Base-by-base conservation (phyloP, 352 stramenopile genomes). In the Globisporangium splendens region DNA sequence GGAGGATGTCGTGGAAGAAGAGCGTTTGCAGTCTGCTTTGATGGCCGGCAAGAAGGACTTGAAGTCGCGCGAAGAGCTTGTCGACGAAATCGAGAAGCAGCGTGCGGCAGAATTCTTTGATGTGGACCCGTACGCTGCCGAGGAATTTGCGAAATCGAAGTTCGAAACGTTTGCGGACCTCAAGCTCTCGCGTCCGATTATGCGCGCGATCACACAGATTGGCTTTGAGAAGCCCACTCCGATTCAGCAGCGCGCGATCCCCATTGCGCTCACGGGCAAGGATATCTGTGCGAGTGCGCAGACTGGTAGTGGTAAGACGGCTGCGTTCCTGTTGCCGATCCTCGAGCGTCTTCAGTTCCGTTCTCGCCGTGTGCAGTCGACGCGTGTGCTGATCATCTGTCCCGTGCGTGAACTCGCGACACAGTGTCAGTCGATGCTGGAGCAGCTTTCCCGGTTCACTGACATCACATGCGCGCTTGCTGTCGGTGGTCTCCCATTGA, bases 231-330 rank as follows among this genome's bases (percentile, higher is more conserved):
- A 93, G 48, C 97, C 97, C 13, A 99, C 98, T 50, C 88, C 96
- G 14, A 96, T 97, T 72, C 90, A 97, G 75, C 88, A 95, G 50
- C 88, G 86, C 21, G 91, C 95, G 41, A 97, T 99, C 43, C 97
- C 96, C 0, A 75, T 98, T 24, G 95, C 91, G 5, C 66, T 99
- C 13, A 91, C 86, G 18, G 96, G 96, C 39, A 94, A 98, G 54
- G 97, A 99, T 79, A 97, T 99, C 63, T 99, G 96, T 68, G 98
- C 96, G 14, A 98, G 89, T 54, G 96, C 96, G 1, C 89, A 98
- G 61, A 99, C 96, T 6, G 97, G 97, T 62, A 97, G 79, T 78
- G 98, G 98, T 69, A 99, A 99, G 72, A 99, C 97, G 12, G 97
- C 97, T 6, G 97, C 97, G 8, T 99, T 99, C 73, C 64, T 99